Conservation (phyloP, 2,329 filamentous ascomycete genomes). For the Hymenoscyphus albidus region DNA sequence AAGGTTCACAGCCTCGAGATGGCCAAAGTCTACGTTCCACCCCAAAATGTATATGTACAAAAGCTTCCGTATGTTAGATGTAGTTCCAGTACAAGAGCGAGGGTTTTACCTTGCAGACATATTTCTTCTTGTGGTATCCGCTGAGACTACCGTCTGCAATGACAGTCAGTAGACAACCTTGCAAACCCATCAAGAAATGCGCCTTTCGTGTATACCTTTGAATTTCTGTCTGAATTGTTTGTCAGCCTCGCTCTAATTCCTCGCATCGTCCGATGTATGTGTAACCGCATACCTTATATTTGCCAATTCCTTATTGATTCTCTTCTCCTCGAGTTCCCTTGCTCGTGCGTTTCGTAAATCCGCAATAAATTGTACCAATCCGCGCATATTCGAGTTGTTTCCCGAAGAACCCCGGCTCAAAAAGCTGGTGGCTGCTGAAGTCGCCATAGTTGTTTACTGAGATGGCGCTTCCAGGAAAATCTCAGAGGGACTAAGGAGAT, state of each 20-base stretch:
- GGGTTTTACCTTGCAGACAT: slow-evolving; percentile 81
- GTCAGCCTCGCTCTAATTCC: slow-evolving; percentile 20
- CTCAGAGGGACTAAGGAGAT: neutral
- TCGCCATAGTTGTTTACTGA: slow-evolving; percentile 27
- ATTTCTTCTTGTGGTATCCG: slow-evolving; percentile 99
- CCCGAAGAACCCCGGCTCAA: slow-evolving; percentile 59
- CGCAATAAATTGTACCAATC: slow-evolving; percentile 96
- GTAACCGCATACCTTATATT: slow-evolving; percentile 70
- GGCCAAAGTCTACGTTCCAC: slow-evolving; percentile 98
- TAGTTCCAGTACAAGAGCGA: slow-evolving; percentile 13
- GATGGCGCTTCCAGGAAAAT: neutral
- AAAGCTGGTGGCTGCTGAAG: slow-evolving; percentile 48
- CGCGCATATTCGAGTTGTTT: slow-evolving; percentile 67
- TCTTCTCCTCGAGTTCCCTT: slow-evolving; percentile 94
- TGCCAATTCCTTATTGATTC: slow-evolving; percentile 98
- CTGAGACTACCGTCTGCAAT: slow-evolving; percentile 73
- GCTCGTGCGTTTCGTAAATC: slow-evolving; percentile 93
- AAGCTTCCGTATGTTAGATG: slow-evolving; percentile 44
- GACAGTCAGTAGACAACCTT: slow-evolving; percentile 16
- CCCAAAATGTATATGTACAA: slow-evolving; percentile 98
- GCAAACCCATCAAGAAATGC: neutral
- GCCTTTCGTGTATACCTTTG: slow-evolving; percentile 54
- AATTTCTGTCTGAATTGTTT: slow-evolving; percentile 72
- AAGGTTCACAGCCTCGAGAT: slow-evolving; percentile 95
- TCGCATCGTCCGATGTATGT: neutral